Conservation (phyloP, 2,329 filamentous ascomycete genomes). For the Fusarium humuli region DNA sequence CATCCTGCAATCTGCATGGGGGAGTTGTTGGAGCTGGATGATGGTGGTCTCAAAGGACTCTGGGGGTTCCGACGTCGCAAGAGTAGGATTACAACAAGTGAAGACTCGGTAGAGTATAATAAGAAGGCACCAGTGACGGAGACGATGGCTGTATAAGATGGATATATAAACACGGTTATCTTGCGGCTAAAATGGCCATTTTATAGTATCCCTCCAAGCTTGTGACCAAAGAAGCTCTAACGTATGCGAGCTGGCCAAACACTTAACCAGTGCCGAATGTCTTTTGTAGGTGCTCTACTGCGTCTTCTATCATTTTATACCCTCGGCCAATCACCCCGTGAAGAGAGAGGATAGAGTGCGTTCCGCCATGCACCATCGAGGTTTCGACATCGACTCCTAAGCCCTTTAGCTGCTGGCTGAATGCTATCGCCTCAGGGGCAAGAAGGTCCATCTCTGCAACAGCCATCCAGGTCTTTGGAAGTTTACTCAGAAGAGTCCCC, state of each 20-base stretch:
- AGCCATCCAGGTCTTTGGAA: conserved; percentile 50
- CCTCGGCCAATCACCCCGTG: conserved; percentile 43
- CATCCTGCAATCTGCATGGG: conserved; percentile 47
- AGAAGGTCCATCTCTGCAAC: conserved; percentile 51
- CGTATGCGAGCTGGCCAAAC: not conserved
- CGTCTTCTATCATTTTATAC: conserved; percentile 41
- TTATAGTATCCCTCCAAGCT: not conserved
- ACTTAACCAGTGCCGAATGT: conserved; percentile 34
- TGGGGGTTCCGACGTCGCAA: conserved; percentile 44
- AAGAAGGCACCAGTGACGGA: conserved; percentile 16
- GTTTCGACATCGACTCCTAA: conserved; percentile 38
- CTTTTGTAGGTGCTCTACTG: conserved; percentile 33
- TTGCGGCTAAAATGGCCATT: not conserved
- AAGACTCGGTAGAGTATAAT: conserved; percentile 26
- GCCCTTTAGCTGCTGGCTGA: conserved; percentile 44
- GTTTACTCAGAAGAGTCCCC: conserved; percentile 36
- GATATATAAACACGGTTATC: not conserved
- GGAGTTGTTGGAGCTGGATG: conserved; percentile 44
- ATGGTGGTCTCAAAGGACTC: conserved; percentile 44
- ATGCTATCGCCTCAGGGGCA: conserved; percentile 48
- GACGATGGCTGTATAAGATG: conserved; percentile 21
- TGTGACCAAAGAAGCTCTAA: not conserved
- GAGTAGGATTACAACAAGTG: conserved; percentile 7
- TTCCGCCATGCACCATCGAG: conserved; percentile 39
- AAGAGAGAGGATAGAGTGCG: conserved; percentile 45